Evolutionary conservation across 1,284 basidiomycete species (phyloP).

Genomic region (Austroboletus sp.): DNA sequence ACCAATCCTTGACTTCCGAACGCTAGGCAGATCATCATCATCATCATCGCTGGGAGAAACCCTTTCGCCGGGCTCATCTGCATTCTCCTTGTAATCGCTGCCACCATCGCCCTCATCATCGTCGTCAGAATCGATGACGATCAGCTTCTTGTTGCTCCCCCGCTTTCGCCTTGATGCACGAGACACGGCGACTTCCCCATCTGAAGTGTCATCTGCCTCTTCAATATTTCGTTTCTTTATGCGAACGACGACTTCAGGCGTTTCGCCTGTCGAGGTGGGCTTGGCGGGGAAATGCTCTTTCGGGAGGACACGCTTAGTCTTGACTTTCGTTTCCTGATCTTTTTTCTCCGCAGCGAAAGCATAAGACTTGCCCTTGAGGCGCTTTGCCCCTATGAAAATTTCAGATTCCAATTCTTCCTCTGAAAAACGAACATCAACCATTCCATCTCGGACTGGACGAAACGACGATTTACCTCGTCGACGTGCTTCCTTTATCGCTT

Average conservation of each 20-base stretch:
- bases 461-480: slow-evolving; percentile 44
- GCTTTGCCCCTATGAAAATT: slow-evolving; percentile 51
- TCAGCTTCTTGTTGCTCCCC: slow-evolving; percentile 32
- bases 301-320: background rate
- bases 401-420: slow-evolving; percentile 45
- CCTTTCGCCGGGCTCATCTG: slow-evolving; percentile 19
- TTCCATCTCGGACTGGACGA: slow-evolving; percentile 5
- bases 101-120: slow-evolving; percentile 19
- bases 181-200: slow-evolving; percentile 31
- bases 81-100: slow-evolving; percentile 23
- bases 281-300: slow-evolving; percentile 26
- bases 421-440: slow-evolving; percentile 18
- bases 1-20: slow-evolving; percentile 18
- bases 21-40: slow-evolving; percentile 18
- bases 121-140: slow-evolving; percentile 44
- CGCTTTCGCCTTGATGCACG: slow-evolving; percentile 34
- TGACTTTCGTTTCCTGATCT: slow-evolving; percentile 19
- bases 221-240: slow-evolving; percentile 17
- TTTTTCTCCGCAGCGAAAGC: slow-evolving; percentile 45
- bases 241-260: slow-evolving; percentile 50
- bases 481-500: slow-evolving; percentile 55
- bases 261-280: slow-evolving; percentile 37
- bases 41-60: slow-evolving; percentile 22
- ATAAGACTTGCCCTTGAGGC: slow-evolving; percentile 68
- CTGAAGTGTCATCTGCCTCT: slow-evolving; percentile 30